Conservation (phyloP, 2,329 filamentous ascomycete genomes). For the Aspergillus sp. region DNA sequence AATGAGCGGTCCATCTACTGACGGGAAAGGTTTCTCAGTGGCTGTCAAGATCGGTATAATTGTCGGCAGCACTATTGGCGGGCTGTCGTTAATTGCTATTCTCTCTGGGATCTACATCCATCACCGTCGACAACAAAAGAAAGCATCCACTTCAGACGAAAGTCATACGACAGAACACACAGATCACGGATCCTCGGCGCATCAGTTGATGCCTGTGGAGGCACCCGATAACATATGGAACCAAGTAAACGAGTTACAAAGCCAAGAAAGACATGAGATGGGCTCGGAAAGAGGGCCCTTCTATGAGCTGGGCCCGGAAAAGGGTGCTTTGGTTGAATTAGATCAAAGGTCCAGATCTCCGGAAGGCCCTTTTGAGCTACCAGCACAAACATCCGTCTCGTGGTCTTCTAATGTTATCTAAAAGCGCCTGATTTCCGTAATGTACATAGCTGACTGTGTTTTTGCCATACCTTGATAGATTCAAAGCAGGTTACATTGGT, state of each 20-base stretch:
- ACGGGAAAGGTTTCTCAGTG: not conserved
- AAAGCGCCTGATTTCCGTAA: not conserved
- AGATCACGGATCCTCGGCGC: not conserved
- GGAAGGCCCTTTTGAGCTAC: not conserved
- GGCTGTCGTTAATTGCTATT: not conserved
- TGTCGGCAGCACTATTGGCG: not conserved
- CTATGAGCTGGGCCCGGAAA: not conserved
- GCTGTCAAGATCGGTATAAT: not conserved
- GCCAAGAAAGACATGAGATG: not conserved
- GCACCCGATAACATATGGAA: not conserved
- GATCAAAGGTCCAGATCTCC: not conserved
- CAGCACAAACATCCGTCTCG: not conserved
- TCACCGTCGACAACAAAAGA: not conserved
- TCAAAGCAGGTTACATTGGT: too few relatives aligned
- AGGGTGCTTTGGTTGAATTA: not conserved
- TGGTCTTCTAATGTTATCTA: not conserved
- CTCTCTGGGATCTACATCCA: not conserved
- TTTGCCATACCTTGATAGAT: too few relatives aligned
- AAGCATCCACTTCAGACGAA: not conserved
- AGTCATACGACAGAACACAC: not conserved
- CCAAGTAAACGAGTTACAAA: not conserved
- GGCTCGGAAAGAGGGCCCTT: not conserved
- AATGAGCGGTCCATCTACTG: not conserved
- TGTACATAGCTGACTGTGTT: not conserved
- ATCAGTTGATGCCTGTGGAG: not conserved